phyloP scores from a whole-genome alignment of 768 basidiomycete species.

The Suillus placidus region DNA sequence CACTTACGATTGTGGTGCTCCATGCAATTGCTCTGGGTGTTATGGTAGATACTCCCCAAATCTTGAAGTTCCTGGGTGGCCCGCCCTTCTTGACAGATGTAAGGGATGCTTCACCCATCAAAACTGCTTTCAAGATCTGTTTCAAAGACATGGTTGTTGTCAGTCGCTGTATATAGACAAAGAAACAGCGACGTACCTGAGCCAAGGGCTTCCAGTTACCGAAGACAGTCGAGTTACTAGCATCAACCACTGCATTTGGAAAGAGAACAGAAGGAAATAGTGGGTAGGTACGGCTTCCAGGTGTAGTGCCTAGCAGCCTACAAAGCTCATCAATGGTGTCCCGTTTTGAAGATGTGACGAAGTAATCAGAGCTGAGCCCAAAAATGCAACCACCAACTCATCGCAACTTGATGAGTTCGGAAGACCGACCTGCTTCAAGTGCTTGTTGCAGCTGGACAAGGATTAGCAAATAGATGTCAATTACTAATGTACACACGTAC shows the following conservation, averaged over 20 bases:
- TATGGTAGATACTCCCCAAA: constrained; percentile 3
- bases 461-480: background rate
- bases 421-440: background rate
- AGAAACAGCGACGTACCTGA: constrained; percentile 3
- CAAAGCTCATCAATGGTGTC: background rate
- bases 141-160: background rate
- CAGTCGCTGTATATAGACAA: background rate
- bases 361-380: constrained; percentile 3
- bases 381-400: constrained; percentile 2
- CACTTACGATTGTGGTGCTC: constrained; percentile 2
- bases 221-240: constrained; percentile 1
- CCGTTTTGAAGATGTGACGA: background rate
- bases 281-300: background rate
- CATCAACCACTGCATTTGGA: background rate
- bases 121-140: constrained; percentile 11
- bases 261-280: constrained; percentile 10
- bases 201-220: constrained; percentile 1
- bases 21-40: constrained; percentile 6
- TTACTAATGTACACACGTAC: constrained; percentile 1
- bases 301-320: constrained; percentile 2
- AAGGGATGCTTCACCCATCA: constrained; percentile 7
- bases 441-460: constrained; percentile 2
- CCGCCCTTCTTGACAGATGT: background rate
- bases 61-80: background rate
- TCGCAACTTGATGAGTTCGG: constrained; percentile 5